A percentile compares a stretch with the other conserved stretches of the same genome.
These are phyloP conservation scores for Iberis amara DNA, from an alignment of 441 rosid species.

Conservation along the genomic window DNA sequence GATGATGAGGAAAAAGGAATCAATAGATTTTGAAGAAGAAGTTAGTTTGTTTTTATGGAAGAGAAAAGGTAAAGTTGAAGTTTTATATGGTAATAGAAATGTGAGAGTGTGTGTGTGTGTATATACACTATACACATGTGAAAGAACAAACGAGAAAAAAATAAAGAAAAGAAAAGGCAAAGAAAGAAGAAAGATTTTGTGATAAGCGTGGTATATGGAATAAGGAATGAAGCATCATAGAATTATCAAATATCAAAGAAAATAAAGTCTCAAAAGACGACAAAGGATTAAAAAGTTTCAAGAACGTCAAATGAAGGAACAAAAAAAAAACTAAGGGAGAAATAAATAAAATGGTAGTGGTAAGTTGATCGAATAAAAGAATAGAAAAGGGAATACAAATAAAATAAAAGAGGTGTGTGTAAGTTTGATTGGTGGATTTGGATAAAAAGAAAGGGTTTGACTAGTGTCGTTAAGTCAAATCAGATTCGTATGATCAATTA, in stretches of 20 bases:
- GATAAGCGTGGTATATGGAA: constrained; percentile 30
- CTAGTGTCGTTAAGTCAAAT: constrained; percentile 28
- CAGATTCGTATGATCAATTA: constrained; percentile 20
- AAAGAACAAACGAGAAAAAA: constrained; percentile 16
- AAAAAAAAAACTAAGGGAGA: constrained; percentile 10
- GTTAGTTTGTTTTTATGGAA: constrained; percentile 17
- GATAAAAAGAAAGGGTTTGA: constrained; percentile 18
- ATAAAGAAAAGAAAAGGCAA: background rate
- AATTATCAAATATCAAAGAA: constrained; percentile 10
- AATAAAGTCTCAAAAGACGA: constrained; percentile 4
- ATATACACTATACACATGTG: constrained; percentile 21
- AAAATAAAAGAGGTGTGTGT: constrained; percentile 17
- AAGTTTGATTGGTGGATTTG: constrained; percentile 22
- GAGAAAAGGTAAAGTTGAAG: constrained; percentile 44
- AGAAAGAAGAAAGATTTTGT: constrained; percentile 27
- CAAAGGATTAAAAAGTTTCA: constrained; percentile 14
- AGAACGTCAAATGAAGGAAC: constrained; percentile 23
- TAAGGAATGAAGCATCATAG: constrained; percentile 24
- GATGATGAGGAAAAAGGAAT: constrained; percentile 19
- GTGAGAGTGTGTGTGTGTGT: constrained; percentile 16
- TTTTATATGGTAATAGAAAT: constrained; percentile 30
- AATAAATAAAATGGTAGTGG: constrained; percentile 16
- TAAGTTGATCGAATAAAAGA: constrained; percentile 8
- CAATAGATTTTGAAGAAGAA: constrained; percentile 23
- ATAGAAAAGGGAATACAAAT: background rate